A percentile compares a stretch with the other conserved stretches of the same genome.
Evolutionary conservation across 2,329 filamentous ascomycete genomes (phyloP).

Genomic region (Fusarium metavorans): DNA sequence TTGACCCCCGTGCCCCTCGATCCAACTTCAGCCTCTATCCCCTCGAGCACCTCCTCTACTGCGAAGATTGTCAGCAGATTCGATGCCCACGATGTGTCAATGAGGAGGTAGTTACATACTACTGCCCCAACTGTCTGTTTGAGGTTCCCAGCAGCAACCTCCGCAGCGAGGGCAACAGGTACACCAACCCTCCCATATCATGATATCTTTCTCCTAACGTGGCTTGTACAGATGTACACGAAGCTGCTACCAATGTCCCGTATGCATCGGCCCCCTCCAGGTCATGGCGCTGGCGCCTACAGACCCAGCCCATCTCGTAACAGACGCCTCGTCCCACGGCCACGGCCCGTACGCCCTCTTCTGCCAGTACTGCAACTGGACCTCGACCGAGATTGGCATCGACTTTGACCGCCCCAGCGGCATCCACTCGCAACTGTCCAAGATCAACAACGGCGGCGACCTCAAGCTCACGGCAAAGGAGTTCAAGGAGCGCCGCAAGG

Average conservation of each 20-base stretch:
- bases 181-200: slow-evolving; percentile 42
- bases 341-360: slow-evolving; percentile 78
- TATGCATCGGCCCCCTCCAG: slow-evolving; percentile 84
- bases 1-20: slow-evolving; percentile 86
- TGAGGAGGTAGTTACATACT: slow-evolving; percentile 95
- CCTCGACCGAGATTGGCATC: slow-evolving; percentile 87
- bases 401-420: slow-evolving; percentile 90
- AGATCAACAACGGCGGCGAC: slow-evolving; percentile 73
- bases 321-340: slow-evolving; percentile 51
- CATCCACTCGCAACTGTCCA: slow-evolving; percentile 83
- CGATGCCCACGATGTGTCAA: slow-evolving; percentile 91
- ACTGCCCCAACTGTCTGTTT: slow-evolving; percentile 94
- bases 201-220: slow-evolving; percentile 33
- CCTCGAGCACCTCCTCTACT: slow-evolving; percentile 93
- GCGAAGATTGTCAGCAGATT: slow-evolving; percentile 97
- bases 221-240: slow-evolving; percentile 77
- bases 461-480: slow-evolving; percentile 64
- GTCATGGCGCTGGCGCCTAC: slow-evolving; percentile 76
- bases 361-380: slow-evolving; percentile 95
- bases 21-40: slow-evolving; percentile 94
- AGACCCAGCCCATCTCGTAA: slow-evolving; percentile 57
- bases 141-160: slow-evolving; percentile 95
- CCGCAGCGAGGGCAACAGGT: slow-evolving; percentile 94
- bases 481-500: slow-evolving; percentile 64
- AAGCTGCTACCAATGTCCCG: slow-evolving; percentile 95